Percentiles rank a stretch among this genome's conserved stretches.
phyloP scores from a whole-genome alignment of 371 early-diverging fungal genomes.

The Thermomucor indicae-seudaticae region DNA sequence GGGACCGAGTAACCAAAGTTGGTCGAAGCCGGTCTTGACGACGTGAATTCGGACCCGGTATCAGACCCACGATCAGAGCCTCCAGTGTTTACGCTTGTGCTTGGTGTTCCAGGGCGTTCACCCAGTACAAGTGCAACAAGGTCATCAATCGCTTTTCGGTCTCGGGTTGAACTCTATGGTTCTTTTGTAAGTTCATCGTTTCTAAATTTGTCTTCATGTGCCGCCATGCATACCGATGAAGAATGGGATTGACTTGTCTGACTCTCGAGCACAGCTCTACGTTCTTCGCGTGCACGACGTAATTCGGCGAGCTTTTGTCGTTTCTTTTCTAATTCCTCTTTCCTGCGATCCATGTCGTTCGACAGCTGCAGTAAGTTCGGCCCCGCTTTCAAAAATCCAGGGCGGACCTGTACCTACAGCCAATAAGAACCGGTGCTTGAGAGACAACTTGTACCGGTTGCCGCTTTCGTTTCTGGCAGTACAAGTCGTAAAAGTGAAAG shows the following conservation, averaged over 20 bases:
- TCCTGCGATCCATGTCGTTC: slow-evolving; percentile 53
- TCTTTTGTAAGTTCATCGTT: not conserved
- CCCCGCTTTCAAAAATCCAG: too few relatives aligned
- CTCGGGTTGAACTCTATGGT: slow-evolving; percentile 18
- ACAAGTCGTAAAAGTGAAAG: too few relatives aligned
- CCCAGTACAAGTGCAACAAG: slow-evolving; percentile 80
- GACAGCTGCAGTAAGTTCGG: not conserved
- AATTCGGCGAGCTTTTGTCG: slow-evolving; percentile 87
- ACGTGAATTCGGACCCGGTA: slow-evolving; percentile 49
- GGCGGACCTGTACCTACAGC: too few relatives aligned
- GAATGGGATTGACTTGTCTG: slow-evolving; percentile 40
- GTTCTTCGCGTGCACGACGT: slow-evolving; percentile 78
- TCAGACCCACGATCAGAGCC: slow-evolving; percentile 49
- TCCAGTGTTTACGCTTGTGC: slow-evolving; percentile 19
- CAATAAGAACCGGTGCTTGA: too few relatives aligned
- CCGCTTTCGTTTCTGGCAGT: too few relatives aligned
- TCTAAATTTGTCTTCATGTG: not conserved
- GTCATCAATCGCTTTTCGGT: slow-evolving; percentile 72
- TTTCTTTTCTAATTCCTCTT: slow-evolving; percentile 88
- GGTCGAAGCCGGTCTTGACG: slow-evolving; percentile 35
- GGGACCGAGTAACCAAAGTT: slow-evolving; percentile 41
- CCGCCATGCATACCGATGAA: slow-evolving; percentile 25
- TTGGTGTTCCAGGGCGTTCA: slow-evolving; percentile 60
- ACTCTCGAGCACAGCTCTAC: slow-evolving; percentile 57
- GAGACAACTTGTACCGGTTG: too few relatives aligned